A percentile compares a stretch with the other conserved stretches of the same genome.
phyloP scores from a whole-genome alignment of 805 yeast species.

The Saturnispora diversa region DNA sequence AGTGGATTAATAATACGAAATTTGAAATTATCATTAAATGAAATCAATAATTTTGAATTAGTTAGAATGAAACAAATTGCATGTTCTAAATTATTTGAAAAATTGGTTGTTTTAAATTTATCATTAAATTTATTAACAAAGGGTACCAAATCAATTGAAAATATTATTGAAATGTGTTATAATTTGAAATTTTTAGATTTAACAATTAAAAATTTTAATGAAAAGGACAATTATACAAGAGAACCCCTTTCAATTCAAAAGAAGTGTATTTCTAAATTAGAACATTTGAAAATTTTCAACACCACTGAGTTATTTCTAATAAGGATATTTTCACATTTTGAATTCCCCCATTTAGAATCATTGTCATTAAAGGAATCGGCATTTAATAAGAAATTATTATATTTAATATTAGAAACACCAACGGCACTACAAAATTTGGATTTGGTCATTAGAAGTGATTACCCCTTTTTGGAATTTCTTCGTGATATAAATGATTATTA shows the following conservation, averaged over 20 bases:
- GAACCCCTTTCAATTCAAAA: not conserved
- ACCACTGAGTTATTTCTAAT: conserved; percentile 1
- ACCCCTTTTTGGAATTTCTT: conserved; percentile 2
- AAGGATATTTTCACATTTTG: conserved; percentile 8
- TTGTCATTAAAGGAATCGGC: not conserved
- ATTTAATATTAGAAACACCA: not conserved
- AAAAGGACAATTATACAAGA: conserved; percentile 1
- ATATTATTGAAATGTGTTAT: conserved; percentile 7
- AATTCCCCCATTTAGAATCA: not conserved
- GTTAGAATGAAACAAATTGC: conserved; percentile 7
- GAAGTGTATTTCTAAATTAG: not conserved
- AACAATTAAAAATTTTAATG: not conserved
- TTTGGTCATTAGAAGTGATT: not conserved
- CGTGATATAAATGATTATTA: not conserved
- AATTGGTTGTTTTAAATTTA: not conserved
- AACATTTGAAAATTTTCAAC: conserved; percentile 1
- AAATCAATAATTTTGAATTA: conserved; percentile 7
- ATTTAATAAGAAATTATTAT: not conserved
- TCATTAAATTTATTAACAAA: conserved; percentile 3
- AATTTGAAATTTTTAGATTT: conserved; percentile 1
- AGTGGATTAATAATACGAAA: conserved; percentile 9
- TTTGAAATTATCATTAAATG: not conserved
- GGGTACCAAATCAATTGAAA: conserved; percentile 11
- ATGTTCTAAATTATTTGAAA: conserved; percentile 6
- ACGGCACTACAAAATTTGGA: not conserved